Evolutionary conservation across 306 rosid genomes (phyloP).

Genomic region (Glycine tomentella): DNA sequence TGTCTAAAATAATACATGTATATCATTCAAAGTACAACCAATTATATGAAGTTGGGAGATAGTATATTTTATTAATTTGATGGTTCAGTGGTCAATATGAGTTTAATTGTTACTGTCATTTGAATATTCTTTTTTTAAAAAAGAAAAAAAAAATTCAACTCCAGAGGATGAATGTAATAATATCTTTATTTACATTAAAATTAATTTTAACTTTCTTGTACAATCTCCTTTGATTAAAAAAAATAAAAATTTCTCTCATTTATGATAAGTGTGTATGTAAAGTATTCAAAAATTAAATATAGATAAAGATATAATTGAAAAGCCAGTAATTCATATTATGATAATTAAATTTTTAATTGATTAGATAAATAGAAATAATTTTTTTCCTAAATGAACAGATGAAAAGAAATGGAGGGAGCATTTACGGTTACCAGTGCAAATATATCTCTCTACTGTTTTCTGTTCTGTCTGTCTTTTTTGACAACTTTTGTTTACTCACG

Average conservation of each 20-base stretch:
- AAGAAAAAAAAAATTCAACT: background rate
- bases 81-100: background rate
- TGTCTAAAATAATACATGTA: slow-evolving; percentile 16
- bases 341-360: background rate
- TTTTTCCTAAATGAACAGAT: background rate
- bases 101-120: slow-evolving; percentile 40
- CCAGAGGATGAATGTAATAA: background rate
- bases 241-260: background rate
- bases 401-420: background rate
- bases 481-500: too few species aligned
- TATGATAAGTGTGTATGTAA: background rate
- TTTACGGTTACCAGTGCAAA: slow-evolving; percentile 5
- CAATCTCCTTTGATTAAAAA: background rate
- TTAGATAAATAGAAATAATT: background rate
- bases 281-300: background rate
- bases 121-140: background rate
- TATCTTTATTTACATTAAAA: background rate
- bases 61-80: slow-evolving; percentile 2
- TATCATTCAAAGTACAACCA: background rate
- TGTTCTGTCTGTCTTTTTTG: slow-evolving; percentile 32
- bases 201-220: background rate
- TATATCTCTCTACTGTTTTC: slow-evolving; percentile 31
- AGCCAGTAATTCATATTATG: background rate
- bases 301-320: background rate
- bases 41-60: slow-evolving; percentile 40